Percentiles rank a stretch among this genome's conserved stretches.
phyloP scores from a whole-genome alignment of 2,329 filamentous ascomycete genomes.

The Penicillium capsulatum region DNA sequence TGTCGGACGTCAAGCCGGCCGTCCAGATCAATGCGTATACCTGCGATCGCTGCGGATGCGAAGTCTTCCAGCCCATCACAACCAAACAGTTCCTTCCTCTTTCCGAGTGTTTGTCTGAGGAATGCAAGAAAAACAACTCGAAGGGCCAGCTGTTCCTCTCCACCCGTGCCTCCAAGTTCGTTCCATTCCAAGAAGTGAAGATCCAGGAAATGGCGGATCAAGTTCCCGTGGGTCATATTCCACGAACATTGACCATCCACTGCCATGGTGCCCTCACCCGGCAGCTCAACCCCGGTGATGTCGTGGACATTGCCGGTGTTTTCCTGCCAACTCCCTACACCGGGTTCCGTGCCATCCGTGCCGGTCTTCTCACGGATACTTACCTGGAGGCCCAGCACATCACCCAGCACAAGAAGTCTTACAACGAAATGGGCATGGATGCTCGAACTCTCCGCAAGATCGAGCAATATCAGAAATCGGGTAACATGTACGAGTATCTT shows the following conservation, averaged over 20 bases:
- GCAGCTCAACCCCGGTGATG: slow-evolving; percentile 86
- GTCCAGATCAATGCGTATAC: slow-evolving; percentile 98
- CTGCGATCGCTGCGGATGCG: slow-evolving; percentile 91
- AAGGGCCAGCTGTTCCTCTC: slow-evolving; percentile 93
- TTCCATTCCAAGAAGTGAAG: slow-evolving; percentile 97
- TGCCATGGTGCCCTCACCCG: slow-evolving; percentile 84
- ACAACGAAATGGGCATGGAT: slow-evolving; percentile 85
- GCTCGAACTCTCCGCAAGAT: slow-evolving; percentile 75
- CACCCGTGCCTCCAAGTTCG: slow-evolving; percentile 92
- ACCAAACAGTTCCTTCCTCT: slow-evolving; percentile 88
- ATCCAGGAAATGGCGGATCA: slow-evolving; percentile 99
- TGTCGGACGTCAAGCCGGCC: slow-evolving; percentile 95
- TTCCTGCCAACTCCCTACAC: slow-evolving; percentile 97
- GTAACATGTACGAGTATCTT: slow-evolving; percentile 92
- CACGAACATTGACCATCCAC: slow-evolving; percentile 80
- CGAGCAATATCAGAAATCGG: slow-evolving; percentile 75
- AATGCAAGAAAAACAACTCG: slow-evolving; percentile 83
- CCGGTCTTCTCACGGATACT: slow-evolving; percentile 93
- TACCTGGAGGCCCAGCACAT: slow-evolving; percentile 94
- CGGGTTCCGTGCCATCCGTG: slow-evolving; percentile 96
- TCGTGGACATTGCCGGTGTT: slow-evolving; percentile 89
- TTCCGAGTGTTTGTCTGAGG: slow-evolving; percentile 79
- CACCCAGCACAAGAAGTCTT: slow-evolving; percentile 95
- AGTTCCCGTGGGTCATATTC: slow-evolving; percentile 96
- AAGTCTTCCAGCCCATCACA: slow-evolving; percentile 94